Evolutionary conservation across 1,139 yeast species (phyloP), one percentile per base, ranked within the genome.

Genomic region (Yamadazyma friedrichii): DNA sequence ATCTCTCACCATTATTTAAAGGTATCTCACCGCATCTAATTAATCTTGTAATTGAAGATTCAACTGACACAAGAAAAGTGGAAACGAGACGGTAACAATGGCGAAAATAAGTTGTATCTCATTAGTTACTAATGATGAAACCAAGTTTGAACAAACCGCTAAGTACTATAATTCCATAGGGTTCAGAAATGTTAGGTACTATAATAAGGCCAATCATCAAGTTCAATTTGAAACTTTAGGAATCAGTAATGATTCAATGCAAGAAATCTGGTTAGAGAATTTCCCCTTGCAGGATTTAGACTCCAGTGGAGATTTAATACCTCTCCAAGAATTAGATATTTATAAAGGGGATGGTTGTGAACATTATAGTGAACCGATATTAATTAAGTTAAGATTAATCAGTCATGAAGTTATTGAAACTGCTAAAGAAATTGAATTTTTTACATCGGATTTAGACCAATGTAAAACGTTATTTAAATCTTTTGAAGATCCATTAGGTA

Each of bases 261-360:
- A 71, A 49, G 94, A 85, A 60, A 62, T 78, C 33, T 85, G 94
- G 93, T 57, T 84, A 36, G 86, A 84, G 54, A 67, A 81, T 17
- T 83, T 81, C 59, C 87, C 87, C 17, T 65, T 82, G 36, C 76
- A 79, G 40, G 74, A 75, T 50, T 43, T 65, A 17, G 78, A 74
- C 50, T 58, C 54, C 15, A 55, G 65, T 35, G 82, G 82, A 1
- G 61, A 66, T 52, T 58, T 78, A 46, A 64, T 71, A 33, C 88
- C 88, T 12, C 67, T 79, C 63, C 85, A 80, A 52, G 85, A 82
- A 51, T 59, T 72, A 45, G 59, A 65, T 35, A 65, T 77, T 35
- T 78, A 78, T 55, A 76, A 80, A 43, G 87, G 83, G 15, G 76
- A 72, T 48, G 40, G 52, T 32, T 56, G 68, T 33, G 61, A 60